Base-by-base conservation (phyloP, 2,329 filamentous ascomycete species). In the Fusarium sp. region DNA sequence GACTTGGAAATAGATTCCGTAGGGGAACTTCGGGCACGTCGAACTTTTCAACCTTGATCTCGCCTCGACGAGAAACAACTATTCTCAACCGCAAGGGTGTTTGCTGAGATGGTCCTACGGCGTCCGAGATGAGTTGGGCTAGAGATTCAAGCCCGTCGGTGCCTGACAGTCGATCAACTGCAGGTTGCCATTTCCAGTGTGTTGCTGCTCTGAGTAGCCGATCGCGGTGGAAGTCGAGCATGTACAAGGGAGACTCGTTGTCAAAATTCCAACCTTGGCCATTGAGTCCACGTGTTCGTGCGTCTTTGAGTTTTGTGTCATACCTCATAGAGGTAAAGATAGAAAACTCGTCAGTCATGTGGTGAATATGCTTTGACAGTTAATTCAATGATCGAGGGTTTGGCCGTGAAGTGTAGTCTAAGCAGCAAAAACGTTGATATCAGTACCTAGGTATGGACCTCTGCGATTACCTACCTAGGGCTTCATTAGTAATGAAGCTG, bases 161-260 rank as follows among this genome's bases (percentile, higher is more conserved):
- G 1, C 83, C 85, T 0, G 76, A 70, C 7, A 89, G 75, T 5
- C 68, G 61, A 1, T 77, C 69, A 9, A 83, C 65, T 1, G 81
- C 85, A 4, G 70, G 58, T 2, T 75, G 67, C 86, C 85, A 89
- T 6, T 75, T 70, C 79, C 85, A 90, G 64, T 88, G 73, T 6
- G 69, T 74, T 6, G 86, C 86, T 12, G 86, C 87, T 53, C 79
- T 83, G n/a, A 92, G 80, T 73, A 97, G 84, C 49, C 93, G 89
- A 73, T 93, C 90, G 41, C 87, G 85, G 74, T 97, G 93, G 67
- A 89, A 88, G 55, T 87, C 81, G 13, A 95, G 83, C 83, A 96
- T 92, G 75, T 96, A 96, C 67, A 92, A 88, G 0, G 88, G 85
- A 8, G 87, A 91, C 7, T 78, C 71, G 25, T 79, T 76, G 25